Base-by-base conservation (phyloP, 2,329 filamentous ascomycete species). In the Trichoderma harzianum region DNA sequence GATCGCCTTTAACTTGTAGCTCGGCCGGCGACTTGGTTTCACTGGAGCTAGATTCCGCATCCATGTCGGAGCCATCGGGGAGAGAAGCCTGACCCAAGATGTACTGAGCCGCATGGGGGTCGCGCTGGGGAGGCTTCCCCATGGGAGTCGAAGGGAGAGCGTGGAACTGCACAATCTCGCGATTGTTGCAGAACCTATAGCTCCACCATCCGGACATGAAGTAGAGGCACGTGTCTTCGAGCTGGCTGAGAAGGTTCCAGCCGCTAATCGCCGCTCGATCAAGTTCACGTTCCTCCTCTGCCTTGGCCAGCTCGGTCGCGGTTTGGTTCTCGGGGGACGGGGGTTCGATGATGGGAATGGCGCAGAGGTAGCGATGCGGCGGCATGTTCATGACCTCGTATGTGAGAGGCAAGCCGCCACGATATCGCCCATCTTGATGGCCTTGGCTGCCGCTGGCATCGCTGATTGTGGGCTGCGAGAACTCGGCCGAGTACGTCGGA, bases 151-250 rank as follows among this genome's bases (percentile, higher is more conserved):
- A 89, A 1, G 93, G 88, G 72, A 95, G 83, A 58, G 94, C 93
- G 80, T 98, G 95, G 82, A 97, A 98, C 81, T 98, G 95, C 77
- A 93, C 92, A 73, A 98, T 91, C 74, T 95, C 90, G 73, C 91
- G 88, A 78, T 93, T 93, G 83, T 97, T 96, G 85, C 95, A 98
- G 81, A 97, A 97, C 76, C 91, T 92, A 82, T 98, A 98, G 78
- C 92, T 96, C 95, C 95, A 98, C 95, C 95, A 98, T 0, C 95
- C 95, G 1, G 90, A 92, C 75, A 94, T 84, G 74, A 86, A 89
- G 83, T 95, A 97, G 74, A 98, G 88, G 80, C 95, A 98, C 4
- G 91, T 92, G 68, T 95, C 88, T 71, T 96, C 89, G 81, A 98
- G 91, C 30, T 91, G 90, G 74, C 89, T 88, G 65, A 98, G 84